Evolutionary conservation across 2,329 filamentous ascomycete species (phyloP), one percentile per base, ranked within the genome.

Genomic region (Ophiostoma piceae): DNA sequence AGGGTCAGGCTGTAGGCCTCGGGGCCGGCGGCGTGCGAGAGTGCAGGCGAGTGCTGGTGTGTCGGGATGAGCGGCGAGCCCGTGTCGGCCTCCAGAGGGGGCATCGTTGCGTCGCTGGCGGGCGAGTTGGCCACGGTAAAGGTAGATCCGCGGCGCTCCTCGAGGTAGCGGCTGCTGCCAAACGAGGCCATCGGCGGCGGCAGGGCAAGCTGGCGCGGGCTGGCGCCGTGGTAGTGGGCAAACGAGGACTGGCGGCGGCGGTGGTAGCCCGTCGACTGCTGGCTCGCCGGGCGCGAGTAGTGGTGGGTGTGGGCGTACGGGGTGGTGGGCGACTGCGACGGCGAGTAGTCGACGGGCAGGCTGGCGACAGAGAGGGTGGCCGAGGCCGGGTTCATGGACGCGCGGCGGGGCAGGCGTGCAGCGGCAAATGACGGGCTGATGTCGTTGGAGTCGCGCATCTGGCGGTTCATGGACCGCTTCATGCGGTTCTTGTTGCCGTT

Each of bases 401-500:
- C 22, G 75, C 68, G 78, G 74, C 70, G 73, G 51, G 65, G 64
- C 60, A 51, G 65, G 60, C 47, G 8, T 3, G 37, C 26, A 7
- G 37, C 3, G 32, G n/a, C 35, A 1, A 16, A 16, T 7, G 29
- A 65, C 1, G 32, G 35, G 19, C 29, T 11, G 14, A 14, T 14
- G 4, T 32, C 29, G 43, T 66, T 7, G 2, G 26, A 16, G 7
- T 64, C 54, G 19, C 47, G 19, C 51, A 51, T n/a, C 26, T 51
- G 19, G 5, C 78, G 78, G 51, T 82, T 79, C 72, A 81, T 77
- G 68, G 82, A 78, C 74, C 88, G 82, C 76, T 83, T 85, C 76
- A 90, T 85, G 76, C 93, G 88, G 81, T 97, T 97, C 85, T 94
- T 91, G 77, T 90, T 92, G 67, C 94, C 93, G 77, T 97, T 97